Evolutionary conservation across 1,284 basidiomycete species (phyloP).

Genomic region (Apiotrichum montevideense): DNA sequence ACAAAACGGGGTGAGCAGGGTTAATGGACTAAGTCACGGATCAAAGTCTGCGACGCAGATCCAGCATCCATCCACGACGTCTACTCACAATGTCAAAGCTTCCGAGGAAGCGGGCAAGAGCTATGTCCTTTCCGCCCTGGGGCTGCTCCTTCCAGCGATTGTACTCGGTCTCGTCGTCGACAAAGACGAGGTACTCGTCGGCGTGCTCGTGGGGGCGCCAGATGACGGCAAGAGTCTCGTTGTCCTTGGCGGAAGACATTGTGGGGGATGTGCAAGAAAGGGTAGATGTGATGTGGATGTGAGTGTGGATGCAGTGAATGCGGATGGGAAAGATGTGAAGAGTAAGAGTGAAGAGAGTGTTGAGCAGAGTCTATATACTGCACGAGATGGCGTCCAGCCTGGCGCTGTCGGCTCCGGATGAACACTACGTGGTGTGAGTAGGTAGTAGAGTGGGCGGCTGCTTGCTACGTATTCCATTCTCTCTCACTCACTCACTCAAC

Average conservation of each 20-base stretch:
- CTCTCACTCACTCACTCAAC: too few species aligned
- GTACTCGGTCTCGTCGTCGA: constrained; percentile 38
- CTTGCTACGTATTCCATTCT: too few species aligned
- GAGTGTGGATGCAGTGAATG: background rate
- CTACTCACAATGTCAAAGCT: constrained; percentile 38
- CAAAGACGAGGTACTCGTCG: constrained; percentile 41
- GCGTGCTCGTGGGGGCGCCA: constrained; percentile 38
- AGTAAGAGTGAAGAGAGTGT: background rate
- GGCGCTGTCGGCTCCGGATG: too few species aligned
- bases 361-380: too few species aligned
- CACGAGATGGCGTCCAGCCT: too few species aligned
- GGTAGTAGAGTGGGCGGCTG: too few species aligned
- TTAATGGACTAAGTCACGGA: too few species aligned
- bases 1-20: background rate
- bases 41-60: too few species aligned
- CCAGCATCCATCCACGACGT: background rate
- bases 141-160: constrained; percentile 37
- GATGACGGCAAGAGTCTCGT: constrained; percentile 24
- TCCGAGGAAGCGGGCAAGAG: constrained; percentile 41
- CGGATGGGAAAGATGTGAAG: background rate
- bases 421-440: too few species aligned
- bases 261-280: background rate
- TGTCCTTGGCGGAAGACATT: constrained; percentile 4
- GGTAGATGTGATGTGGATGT: background rate
- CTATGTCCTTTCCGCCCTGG: constrained; percentile 37